Evolutionary conservation across 2,329 filamentous ascomycete species (phyloP).

Genomic region (Xylariaceae sp.): DNA sequence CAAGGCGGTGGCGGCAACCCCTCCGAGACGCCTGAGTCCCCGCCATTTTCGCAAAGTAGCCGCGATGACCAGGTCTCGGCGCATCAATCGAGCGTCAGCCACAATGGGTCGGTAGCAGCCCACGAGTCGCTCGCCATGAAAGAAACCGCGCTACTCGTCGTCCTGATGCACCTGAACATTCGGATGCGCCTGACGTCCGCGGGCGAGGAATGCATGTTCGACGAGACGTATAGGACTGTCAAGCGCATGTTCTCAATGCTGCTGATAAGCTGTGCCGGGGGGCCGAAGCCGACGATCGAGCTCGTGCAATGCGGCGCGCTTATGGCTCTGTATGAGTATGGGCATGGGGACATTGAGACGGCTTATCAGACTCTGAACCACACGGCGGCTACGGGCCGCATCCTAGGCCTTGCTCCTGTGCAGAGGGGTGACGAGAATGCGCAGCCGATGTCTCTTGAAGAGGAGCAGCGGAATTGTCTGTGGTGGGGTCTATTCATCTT

Average conservation of each 20-base stretch:
- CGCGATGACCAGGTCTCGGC: constrained; percentile 10
- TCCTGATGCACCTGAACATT: constrained; percentile 42
- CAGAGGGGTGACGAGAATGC: constrained; percentile 29
- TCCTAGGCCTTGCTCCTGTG: constrained; percentile 36
- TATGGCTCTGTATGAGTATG: constrained; percentile 42
- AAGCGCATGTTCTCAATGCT: constrained; percentile 37
- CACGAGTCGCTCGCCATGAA: constrained; percentile 20
- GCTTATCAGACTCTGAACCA: constrained; percentile 42
- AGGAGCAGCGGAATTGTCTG: constrained; percentile 36
- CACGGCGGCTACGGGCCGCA: constrained; percentile 34
- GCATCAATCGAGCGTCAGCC: constrained; percentile 10
- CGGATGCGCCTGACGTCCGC: constrained; percentile 36
- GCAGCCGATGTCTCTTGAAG: constrained; percentile 12
- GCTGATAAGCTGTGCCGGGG: constrained; percentile 30
- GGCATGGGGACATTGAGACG: constrained; percentile 39
- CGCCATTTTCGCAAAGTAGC: constrained; percentile 17
- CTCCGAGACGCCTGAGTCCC: constrained; percentile 17
- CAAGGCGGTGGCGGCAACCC: too few species aligned
- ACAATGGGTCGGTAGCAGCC: constrained; percentile 7
- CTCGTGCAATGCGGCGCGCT: constrained; percentile 40
- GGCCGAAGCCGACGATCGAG: constrained; percentile 33
- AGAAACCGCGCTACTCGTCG: constrained; percentile 37
- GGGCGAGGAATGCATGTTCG: constrained; percentile 36
- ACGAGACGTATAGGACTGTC: constrained; percentile 36
- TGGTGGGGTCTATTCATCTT: constrained; percentile 44